phyloP scores from a whole-genome alignment of 2,329 filamentous ascomycete genomes.

The Arthrinium phaeospermum region DNA sequence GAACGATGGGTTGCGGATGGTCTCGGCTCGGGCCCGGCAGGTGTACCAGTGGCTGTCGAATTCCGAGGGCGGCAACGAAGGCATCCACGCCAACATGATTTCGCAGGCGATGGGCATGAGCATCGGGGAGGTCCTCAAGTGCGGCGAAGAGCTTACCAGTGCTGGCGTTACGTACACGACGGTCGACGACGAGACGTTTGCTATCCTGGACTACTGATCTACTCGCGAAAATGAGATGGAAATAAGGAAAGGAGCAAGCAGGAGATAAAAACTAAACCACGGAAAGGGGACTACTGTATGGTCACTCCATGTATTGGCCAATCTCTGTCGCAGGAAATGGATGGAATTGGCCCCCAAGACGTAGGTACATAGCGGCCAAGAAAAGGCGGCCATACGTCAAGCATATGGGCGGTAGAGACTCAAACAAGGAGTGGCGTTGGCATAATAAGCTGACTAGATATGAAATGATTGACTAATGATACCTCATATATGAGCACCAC shows the following conservation, averaged over 20 bases:
- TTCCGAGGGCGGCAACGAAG: slow-evolving; percentile 77
- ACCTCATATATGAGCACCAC: slow-evolving; percentile 22
- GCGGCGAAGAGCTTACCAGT: slow-evolving; percentile 79
- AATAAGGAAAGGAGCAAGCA: neutral
- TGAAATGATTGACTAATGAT: slow-evolving; percentile 32
- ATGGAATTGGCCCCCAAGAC: too few relatives aligned
- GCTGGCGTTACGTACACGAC: slow-evolving; percentile 86
- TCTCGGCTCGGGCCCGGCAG: slow-evolving; percentile 65
- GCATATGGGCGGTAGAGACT: neutral
- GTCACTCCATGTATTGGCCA: neutral
- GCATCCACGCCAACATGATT: slow-evolving; percentile 81
- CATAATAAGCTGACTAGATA: slow-evolving; percentile 27
- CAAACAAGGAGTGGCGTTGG: slow-evolving; percentile 24
- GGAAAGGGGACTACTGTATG: neutral
- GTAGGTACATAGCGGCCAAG: neutral
- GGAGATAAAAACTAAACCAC: too few relatives aligned
- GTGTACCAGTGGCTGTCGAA: slow-evolving; percentile 75
- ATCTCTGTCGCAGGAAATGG: neutral
- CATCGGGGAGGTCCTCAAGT: slow-evolving; percentile 72
- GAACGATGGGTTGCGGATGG: slow-evolving; percentile 48
- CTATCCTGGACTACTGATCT: slow-evolving; percentile 68
- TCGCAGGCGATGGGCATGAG: slow-evolving; percentile 69
- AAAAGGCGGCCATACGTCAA: neutral
- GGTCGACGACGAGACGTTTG: slow-evolving; percentile 91
- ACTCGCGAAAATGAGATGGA: neutral